A percentile compares a stretch with the other conserved stretches of the same genome.
Conservation (phyloP, 2,329 filamentous ascomycete genomes). For the Lasiodiplodia sp. region DNA sequence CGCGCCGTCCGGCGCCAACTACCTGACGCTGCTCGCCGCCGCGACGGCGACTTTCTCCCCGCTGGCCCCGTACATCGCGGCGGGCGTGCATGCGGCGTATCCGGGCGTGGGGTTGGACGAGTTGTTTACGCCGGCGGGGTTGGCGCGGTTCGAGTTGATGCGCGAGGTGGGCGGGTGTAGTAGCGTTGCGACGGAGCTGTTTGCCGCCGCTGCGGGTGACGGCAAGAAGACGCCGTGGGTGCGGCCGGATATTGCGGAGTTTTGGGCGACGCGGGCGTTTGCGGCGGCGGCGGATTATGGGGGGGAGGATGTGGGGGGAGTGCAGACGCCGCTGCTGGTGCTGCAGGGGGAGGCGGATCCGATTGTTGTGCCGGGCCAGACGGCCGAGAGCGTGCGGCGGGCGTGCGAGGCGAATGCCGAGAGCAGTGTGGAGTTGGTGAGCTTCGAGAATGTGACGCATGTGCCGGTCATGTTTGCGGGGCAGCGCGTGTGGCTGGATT, state of each 20-base stretch:
- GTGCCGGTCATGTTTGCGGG: constrained; percentile 40
- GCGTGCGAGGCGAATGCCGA: not conserved
- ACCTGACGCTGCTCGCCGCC: not conserved
- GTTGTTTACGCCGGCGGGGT: not conserved
- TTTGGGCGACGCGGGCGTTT: not conserved
- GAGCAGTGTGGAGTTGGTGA: constrained; percentile 32
- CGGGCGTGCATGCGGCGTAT: not conserved
- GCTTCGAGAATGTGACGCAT: constrained; percentile 39
- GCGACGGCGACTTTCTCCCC: not conserved
- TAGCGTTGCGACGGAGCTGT: constrained; percentile 10
- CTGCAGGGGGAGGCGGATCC: not conserved
- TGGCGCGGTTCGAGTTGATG: not conserved
- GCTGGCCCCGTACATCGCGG: not conserved
- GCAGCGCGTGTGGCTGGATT: constrained; percentile 43
- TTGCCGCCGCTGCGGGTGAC: not conserved
- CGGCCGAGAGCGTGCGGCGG: not conserved
- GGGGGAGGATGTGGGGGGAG: not conserved
- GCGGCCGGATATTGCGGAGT: too few relatives aligned
- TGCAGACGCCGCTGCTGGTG: constrained; percentile 1
- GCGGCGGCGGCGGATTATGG: not conserved
- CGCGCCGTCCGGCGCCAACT: not conserved
- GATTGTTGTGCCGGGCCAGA: not conserved
- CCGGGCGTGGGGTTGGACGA: not conserved
- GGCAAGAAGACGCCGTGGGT: not conserved
- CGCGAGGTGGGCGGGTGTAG: not conserved